Percentiles rank a stretch among this genome's conserved stretches.
These are phyloP conservation scores for Amaranthus hypochondriacus DNA, from an alignment of 148 eudicot species.

Conservation along the genomic window DNA sequence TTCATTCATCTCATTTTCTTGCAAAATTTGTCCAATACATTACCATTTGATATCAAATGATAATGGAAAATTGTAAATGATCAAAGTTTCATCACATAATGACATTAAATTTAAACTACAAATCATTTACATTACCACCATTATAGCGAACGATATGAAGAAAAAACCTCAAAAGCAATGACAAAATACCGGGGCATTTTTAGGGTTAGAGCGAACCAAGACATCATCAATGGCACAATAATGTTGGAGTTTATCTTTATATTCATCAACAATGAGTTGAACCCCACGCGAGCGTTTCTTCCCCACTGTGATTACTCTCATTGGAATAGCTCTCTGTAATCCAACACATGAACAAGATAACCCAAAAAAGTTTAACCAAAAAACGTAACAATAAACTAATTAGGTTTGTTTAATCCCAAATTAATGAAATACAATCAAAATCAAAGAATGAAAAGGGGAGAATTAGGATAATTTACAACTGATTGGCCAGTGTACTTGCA, in stretches of 20 bases:
- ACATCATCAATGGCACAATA: slow-evolving; percentile 59
- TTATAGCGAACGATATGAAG: background rate
- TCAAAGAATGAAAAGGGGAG: background rate
- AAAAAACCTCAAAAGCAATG: background rate
- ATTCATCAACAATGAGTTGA: slow-evolving; percentile 67
- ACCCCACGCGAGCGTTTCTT: slow-evolving; percentile 62
- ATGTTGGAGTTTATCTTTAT: slow-evolving; percentile 51
- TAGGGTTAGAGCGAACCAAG: slow-evolving; percentile 69
- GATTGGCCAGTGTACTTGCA: slow-evolving; percentile 60
- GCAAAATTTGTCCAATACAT: too few species aligned
- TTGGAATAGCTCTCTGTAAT: slow-evolving; percentile 52
- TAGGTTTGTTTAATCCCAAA: background rate
- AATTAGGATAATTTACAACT: slow-evolving; percentile 28
- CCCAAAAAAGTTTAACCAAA: background rate
- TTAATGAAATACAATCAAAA: background rate
- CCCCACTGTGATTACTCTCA: slow-evolving; percentile 63
- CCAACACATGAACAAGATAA: slow-evolving; percentile 14
- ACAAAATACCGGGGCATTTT: slow-evolving; percentile 55
- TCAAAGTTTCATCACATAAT: too few species aligned
- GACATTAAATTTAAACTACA: too few species aligned
- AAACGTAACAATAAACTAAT: background rate
- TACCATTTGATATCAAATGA: too few species aligned
- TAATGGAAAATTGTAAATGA: too few species aligned
- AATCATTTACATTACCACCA: too few species aligned
- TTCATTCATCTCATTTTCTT: too few species aligned